Base-by-base conservation (phyloP, 2,329 filamentous ascomycete species). In the Lachnellula suecica region DNA sequence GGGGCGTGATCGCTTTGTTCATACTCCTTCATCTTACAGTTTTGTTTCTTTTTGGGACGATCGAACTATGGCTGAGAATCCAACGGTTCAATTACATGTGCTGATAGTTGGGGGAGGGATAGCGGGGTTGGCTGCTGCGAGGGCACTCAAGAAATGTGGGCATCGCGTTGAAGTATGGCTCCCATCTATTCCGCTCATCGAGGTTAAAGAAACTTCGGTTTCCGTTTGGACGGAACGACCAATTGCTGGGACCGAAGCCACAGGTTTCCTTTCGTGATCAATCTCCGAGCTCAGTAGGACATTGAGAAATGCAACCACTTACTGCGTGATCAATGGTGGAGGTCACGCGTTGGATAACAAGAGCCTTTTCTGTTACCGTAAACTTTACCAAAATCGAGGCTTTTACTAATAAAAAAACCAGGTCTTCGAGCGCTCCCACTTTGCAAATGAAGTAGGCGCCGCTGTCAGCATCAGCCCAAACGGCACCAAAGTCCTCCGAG, bases 381-480 rank as follows among this genome's bases (percentile, higher is more conserved):
- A 9, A 17, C 7, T n/a, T 15, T 37, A n/a, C 7, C 34, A 37
- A 15, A 37, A 8, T 37, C 8, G 29, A 8, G 15, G 8, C 34
- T 37, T n/a, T 37, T n/a, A 37, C 34, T 37, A 17, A 37, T n/a
- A 9, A 38, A 38, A 20, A 8, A 29, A 29, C 45, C 8, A 52
- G 51, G 45, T 74, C n/a, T 71, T 69, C 54, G 72, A 74, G 59
- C 62, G 66, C n/a, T 73, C 71, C 1, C 56, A 56, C 2, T 63
- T 71, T 49, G 65, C 66, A 43, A 66, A 69, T 49, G 71, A 73
- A 52, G 59, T 69, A 20, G 72, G 71, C 37, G 71, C 70, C 6
- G 72, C 71, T 40, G 68, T 74, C 35, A 67, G 67, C 31, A 63
- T 74, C 2, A 65, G 69, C 0, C 71, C 71, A 5, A 74, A 74